Evolutionary conservation across 345 rosid genomes (phyloP).

Genomic region (Citrus mangshanensis): DNA sequence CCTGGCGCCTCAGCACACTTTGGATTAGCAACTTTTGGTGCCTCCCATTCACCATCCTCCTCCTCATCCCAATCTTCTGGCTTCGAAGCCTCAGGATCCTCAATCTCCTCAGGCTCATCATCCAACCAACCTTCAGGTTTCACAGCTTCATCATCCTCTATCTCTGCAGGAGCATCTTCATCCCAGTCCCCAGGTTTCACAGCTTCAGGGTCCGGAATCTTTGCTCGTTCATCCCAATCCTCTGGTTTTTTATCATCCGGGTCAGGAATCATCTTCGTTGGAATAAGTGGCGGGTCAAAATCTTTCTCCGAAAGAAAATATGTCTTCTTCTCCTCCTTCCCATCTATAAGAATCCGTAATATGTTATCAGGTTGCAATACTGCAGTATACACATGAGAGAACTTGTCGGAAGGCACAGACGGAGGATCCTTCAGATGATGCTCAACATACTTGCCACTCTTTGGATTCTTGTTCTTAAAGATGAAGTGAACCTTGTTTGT

Average conservation of each 20-base stretch:
- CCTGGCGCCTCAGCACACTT: conserved; percentile 49
- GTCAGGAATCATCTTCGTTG: conserved; percentile 46
- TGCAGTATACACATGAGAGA: conserved; percentile 57
- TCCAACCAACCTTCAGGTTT: conserved; percentile 67
- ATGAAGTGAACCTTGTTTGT: conserved; percentile 66
- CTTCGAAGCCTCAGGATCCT: conserved; percentile 54
- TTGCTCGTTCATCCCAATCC: conserved; percentile 53
- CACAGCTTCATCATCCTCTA: conserved; percentile 45
- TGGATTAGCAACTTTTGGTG: conserved; percentile 46
- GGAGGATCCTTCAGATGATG: conserved; percentile 56
- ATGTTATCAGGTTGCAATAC: conserved; percentile 41
- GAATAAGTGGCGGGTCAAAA: conserved; percentile 51
- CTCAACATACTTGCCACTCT: conserved; percentile 43
- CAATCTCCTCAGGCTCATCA: conserved; percentile 51
- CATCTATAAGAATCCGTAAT: conserved; percentile 44
- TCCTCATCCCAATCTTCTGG: conserved; percentile 66
- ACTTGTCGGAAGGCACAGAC: conserved; percentile 44
- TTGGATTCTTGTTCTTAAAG: conserved; percentile 51
- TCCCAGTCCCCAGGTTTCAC: conserved; percentile 62
- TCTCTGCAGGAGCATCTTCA: conserved; percentile 48
- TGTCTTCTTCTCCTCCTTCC: conserved; percentile 45
- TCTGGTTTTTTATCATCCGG: conserved; percentile 50
- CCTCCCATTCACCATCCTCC: conserved; percentile 62
- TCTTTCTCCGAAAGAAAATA: conserved; percentile 44
- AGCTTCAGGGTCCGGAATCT: conserved; percentile 45